These are phyloP conservation scores for Chlamydomonas schloesseri DNA, from an alignment of 139 green algal genomes.

Conservation along the genomic window DNA sequence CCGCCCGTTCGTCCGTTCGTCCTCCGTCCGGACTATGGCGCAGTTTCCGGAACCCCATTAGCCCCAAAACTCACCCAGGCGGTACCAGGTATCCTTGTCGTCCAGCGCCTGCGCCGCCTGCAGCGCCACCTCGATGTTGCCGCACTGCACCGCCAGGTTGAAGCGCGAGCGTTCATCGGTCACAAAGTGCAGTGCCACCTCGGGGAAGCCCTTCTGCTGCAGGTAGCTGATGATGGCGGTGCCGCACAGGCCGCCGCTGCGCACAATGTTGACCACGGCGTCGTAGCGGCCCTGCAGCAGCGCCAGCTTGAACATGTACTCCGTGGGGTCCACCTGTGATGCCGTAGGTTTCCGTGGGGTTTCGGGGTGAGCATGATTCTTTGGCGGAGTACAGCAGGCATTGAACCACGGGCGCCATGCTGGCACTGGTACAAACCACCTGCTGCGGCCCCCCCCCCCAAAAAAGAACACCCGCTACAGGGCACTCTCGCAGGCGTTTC, in stretches of 20 bases:
- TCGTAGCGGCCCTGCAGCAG: slow-evolving; percentile 95
- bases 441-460: too few relatives aligned
- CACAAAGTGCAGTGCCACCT: slow-evolving; percentile 98
- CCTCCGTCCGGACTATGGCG: too few relatives aligned
- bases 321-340: slow-evolving; percentile 94
- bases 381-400: too few relatives aligned
- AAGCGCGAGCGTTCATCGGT: slow-evolving; percentile 94
- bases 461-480: too few relatives aligned
- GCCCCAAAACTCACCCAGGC: slow-evolving; percentile 81
- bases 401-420: too few relatives aligned
- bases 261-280: slow-evolving; percentile 95
- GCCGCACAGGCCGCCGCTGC: slow-evolving; percentile 87
- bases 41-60: too few relatives aligned
- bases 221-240: slow-evolving; percentile 99
- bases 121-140: slow-evolving; percentile 99
- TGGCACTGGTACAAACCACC: too few relatives aligned
- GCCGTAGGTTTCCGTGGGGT: too few relatives aligned
- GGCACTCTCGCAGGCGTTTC: neutral
- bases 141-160: slow-evolving; percentile 85
- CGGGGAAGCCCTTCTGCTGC: slow-evolving; percentile 97
- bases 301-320: slow-evolving; percentile 99
- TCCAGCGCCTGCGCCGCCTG: slow-evolving; percentile 94
- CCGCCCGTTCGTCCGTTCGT: too few relatives aligned
- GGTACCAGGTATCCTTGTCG: slow-evolving; percentile 97
- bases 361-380: too few relatives aligned